phyloP scores from a whole-genome alignment of 768 basidiomycete species.

The Mycena epipterygia region DNA sequence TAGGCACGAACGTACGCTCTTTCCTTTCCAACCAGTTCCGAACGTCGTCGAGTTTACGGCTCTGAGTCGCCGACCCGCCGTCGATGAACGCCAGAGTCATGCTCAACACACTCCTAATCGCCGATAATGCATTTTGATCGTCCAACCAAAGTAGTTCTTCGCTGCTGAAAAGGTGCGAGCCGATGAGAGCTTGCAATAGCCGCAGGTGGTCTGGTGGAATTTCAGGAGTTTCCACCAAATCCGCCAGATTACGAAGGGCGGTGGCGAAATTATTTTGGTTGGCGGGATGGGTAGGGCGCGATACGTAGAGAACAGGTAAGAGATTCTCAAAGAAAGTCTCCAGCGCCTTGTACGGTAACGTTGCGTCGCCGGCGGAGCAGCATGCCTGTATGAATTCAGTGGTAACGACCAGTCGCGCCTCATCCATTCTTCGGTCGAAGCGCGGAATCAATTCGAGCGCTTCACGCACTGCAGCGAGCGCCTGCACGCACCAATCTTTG shows the following conservation, averaged over 20 bases:
- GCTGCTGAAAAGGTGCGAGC: constrained; percentile 17
- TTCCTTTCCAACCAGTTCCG: constrained; percentile 32
- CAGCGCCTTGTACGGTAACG: constrained; percentile 23
- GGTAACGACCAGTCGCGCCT: constrained; percentile 26
- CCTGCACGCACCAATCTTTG: constrained; percentile 9
- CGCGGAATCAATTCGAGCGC: constrained; percentile 16
- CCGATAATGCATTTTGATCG: constrained; percentile 7
- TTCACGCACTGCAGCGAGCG: constrained; percentile 9
- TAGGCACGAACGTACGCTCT: not conserved
- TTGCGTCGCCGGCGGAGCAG: not conserved
- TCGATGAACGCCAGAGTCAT: constrained; percentile 2
- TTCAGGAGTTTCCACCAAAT: constrained; percentile 3
- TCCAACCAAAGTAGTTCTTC: constrained; percentile 31
- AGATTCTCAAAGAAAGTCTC: constrained; percentile 19
- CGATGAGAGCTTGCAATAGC: constrained; percentile 14
- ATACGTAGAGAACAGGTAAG: constrained; percentile 12
- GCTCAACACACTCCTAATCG: constrained; percentile 3
- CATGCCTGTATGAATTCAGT: constrained; percentile 28
- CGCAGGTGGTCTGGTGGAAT: not conserved
- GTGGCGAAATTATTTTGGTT: constrained; percentile 25
- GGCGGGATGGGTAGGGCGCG: constrained; percentile 10
- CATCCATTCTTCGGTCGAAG: constrained; percentile 28
- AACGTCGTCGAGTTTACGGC: constrained; percentile 25
- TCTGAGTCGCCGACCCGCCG: not conserved
- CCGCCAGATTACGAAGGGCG: constrained; percentile 22